Base-by-base conservation (phyloP, 2,329 filamentous ascomycete genomes). In the Fusarium gaditjirri region DNA sequence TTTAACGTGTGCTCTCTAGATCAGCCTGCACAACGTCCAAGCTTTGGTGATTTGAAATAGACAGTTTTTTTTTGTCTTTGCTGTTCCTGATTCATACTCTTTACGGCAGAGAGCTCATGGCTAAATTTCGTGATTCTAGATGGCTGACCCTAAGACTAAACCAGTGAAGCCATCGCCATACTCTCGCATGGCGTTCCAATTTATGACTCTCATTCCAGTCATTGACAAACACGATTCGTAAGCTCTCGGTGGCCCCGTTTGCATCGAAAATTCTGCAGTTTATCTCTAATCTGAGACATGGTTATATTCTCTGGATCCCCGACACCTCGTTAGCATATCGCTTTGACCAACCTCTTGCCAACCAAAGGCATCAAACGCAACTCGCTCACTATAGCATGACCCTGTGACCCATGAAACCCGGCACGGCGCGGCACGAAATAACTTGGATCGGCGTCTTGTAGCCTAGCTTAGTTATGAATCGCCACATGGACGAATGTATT, bases 111-210 rank as follows among this genome's bases (percentile, higher is more conserved):
- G 42, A 33, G 36, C 29, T 16, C 44, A 27, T 42, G 50, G 46
- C 43, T 55, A 44, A 33, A 39, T 23, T 25, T 33, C 13, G 31
- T 31, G n/a, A 33, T 68, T 41, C 33, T 44, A 53, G 31, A 54
- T 44, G 46, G 38, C 43, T 41, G 29, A n/a, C 39, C 16, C 47
- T 38, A 36, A 46, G 23, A 46, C 46, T 43, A 41, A 35, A 39
- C 66, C 70, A 70, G 56, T 38, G 61, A 73, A 70, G 72, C 65
- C 44, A 73, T 70, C 36, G 13, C 59, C 23, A 50, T 60, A 39
- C 56, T 65, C 41, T 44, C 39, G 31, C 23, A 42, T 68, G 49
- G 72, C 64, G 68, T 67, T 70, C 31, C 27, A 50, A 33, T 43
- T 42, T 17, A 29, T 29, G 56, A 19, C 23, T 29, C 44, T 5